Evolutionary conservation across 306 rosid species (phyloP).

Genomic region (Cicer cuneatum): DNA sequence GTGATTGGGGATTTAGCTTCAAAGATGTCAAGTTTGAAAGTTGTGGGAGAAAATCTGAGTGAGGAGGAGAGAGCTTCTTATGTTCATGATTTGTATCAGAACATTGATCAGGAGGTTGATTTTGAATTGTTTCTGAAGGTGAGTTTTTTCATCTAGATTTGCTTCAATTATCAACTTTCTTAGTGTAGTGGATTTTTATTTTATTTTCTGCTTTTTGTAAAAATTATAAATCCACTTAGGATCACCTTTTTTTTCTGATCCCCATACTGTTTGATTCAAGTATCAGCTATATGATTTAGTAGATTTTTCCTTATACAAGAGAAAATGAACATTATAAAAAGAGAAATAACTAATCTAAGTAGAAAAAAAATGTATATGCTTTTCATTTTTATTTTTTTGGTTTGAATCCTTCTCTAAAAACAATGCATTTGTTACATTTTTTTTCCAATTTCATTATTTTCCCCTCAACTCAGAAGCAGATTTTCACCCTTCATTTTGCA

Average conservation of each 20-base stretch:
- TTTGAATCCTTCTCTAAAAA: too few relatives aligned
- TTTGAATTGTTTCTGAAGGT: conserved; percentile 93
- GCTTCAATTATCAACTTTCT: conserved; percentile 35
- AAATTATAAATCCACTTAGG: conserved; percentile 22
- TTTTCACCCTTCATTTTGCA: too few relatives aligned
- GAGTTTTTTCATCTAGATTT: conserved; percentile 42
- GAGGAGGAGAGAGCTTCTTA: conserved; percentile 88
- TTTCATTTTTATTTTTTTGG: neutral
- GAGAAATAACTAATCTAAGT: neutral
- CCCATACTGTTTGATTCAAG: neutral
- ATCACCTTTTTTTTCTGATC: conserved; percentile 8
- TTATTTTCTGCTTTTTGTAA: conserved; percentile 23
- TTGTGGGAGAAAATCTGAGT: conserved; percentile 84
- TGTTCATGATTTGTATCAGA: conserved; percentile 69
- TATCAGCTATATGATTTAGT: conserved; percentile 30
- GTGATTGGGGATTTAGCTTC: conserved; percentile 78
- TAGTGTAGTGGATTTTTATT: conserved; percentile 12
- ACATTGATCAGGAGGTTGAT: conserved; percentile 78
- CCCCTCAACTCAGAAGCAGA: too few relatives aligned
- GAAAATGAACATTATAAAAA: neutral
- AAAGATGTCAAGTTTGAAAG: conserved; percentile 83
- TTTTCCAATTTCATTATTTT: too few relatives aligned
- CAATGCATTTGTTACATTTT: too few relatives aligned
- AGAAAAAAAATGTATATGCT: neutral
- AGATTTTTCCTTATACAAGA: conserved; percentile 2